Conservation (phyloP, 306 rosid species). For the Alnus rubra region DNA sequence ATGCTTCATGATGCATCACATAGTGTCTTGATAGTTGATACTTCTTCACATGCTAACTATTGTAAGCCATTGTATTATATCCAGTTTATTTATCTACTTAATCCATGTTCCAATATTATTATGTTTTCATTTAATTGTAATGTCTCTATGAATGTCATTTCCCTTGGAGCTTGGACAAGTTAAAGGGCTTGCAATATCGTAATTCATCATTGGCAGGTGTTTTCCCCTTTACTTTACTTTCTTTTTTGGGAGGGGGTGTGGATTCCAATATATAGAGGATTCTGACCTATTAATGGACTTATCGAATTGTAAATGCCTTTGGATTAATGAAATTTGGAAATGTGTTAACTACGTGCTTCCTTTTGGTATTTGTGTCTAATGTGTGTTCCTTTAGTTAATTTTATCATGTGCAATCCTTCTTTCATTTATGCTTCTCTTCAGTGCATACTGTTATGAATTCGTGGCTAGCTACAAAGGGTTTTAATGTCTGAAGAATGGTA, state of each 20-base stretch:
- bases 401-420: background rate
- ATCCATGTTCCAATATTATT: background rate
- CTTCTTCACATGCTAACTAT: background rate
- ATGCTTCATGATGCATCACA: constrained; percentile 1
- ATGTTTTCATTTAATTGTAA: background rate
- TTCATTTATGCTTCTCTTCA: background rate
- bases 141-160: background rate
- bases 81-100: background rate
- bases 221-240: no score
- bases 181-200: background rate
- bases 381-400: background rate
- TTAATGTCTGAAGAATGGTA: constrained; percentile 18
- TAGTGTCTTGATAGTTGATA: background rate
- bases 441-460: background rate
- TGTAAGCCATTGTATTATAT: background rate
- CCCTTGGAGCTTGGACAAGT: background rate
- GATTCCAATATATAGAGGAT: background rate
- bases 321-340: background rate
- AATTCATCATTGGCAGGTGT: no score
- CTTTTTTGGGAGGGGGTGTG: no score
- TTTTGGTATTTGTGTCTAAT: background rate
- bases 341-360: background rate
- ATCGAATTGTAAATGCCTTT: background rate
- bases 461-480: constrained; percentile 10
- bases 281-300: background rate